These are phyloP conservation scores for Alternaria conjuncta DNA, from an alignment of 2,329 filamentous ascomycete genomes.

Conservation along the genomic window DNA sequence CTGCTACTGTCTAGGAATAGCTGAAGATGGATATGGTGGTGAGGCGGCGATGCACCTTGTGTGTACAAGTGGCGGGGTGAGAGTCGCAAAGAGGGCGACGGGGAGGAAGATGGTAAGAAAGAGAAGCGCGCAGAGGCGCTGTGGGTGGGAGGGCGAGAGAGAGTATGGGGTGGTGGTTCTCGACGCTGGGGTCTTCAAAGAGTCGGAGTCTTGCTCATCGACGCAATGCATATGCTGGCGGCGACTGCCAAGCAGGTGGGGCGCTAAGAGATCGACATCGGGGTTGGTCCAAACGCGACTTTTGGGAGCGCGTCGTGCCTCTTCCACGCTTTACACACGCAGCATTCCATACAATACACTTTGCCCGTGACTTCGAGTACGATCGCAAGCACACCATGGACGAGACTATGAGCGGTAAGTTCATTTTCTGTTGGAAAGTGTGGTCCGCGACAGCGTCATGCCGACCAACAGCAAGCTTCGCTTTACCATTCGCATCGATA, in stretches of 20 bases:
- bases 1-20: slow-evolving; percentile 26
- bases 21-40: slow-evolving; percentile 13
- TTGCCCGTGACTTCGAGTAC: not conserved
- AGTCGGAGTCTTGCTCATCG: slow-evolving; percentile 22
- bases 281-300: slow-evolving; percentile 23
- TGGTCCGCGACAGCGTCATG: not conserved
- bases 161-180: slow-evolving; percentile 38
- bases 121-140: slow-evolving; percentile 14
- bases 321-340: slow-evolving; percentile 4
- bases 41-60: slow-evolving; percentile 7
- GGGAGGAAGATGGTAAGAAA: slow-evolving; percentile 1
- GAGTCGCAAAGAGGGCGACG: slow-evolving; percentile 6
- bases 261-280: slow-evolving; percentile 9
- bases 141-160: slow-evolving; percentile 28
- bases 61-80: not conserved
- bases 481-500: not conserved
- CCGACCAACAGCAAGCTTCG: not conserved
- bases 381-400: slow-evolving; percentile 35
- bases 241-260: slow-evolving; percentile 22
- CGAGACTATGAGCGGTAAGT: slow-evolving; percentile 48
- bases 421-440: not conserved
- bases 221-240: slow-evolving; percentile 26
- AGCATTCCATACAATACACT: not conserved
- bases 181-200: slow-evolving; percentile 51
- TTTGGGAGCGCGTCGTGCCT: slow-evolving; percentile 22